Conservation (phyloP, 257 asterid genomes). For the Marsdenia floribunda region DNA sequence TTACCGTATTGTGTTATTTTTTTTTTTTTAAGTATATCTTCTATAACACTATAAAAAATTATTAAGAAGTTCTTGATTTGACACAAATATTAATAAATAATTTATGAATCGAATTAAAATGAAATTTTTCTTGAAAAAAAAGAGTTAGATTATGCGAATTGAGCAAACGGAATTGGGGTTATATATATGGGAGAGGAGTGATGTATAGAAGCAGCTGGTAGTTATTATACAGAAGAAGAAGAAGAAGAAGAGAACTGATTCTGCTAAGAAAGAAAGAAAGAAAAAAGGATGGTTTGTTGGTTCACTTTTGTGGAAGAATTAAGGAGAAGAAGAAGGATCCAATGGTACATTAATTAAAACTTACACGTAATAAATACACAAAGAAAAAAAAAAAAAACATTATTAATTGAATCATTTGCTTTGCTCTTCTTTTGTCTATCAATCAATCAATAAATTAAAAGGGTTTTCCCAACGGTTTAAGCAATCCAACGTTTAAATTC, state of each 20-base stretch:
- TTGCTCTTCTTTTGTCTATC: slow-evolving; percentile 29
- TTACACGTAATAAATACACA: slow-evolving; percentile 31
- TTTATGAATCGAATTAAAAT: no score
- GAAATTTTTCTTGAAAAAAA: no score
- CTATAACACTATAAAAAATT: no score
- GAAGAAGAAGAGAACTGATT: slow-evolving; percentile 14
- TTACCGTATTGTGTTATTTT: no score
- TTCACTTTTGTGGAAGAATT: slow-evolving; percentile 27
- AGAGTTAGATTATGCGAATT: no score
- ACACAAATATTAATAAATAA: no score
- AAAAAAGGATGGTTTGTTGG: slow-evolving; percentile 16
- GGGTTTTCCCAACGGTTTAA: slow-evolving; percentile 37
- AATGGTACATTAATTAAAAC: slow-evolving; percentile 25
- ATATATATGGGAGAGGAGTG: no score
- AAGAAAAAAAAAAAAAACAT: background rate
- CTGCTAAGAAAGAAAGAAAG: background rate
- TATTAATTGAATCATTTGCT: slow-evolving; percentile 22
- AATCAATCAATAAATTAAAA: slow-evolving; percentile 9
- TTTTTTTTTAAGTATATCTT: no score
- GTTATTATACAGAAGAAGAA: slow-evolving; percentile 9
- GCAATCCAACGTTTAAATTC: slow-evolving; percentile 19
- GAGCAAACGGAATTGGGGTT: no score
- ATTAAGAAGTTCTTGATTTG: no score
- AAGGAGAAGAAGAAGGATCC: slow-evolving; percentile 21
- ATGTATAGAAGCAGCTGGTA: no score